phyloP scores from a whole-genome alignment of 2,329 filamentous ascomycete genomes.

The Ilyonectria mors-panacis region DNA sequence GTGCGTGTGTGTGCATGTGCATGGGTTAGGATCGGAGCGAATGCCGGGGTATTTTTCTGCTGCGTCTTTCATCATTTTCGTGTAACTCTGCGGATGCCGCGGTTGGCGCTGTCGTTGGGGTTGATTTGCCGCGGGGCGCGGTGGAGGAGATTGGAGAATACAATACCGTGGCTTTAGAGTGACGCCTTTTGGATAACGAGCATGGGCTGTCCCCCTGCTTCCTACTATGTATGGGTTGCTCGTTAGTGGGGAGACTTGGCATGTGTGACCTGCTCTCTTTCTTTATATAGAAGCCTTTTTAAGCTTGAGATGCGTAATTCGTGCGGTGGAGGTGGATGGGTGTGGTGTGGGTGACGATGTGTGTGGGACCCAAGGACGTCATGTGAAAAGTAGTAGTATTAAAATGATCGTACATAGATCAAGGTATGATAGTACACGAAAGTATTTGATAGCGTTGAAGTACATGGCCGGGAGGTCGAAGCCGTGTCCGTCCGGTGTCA shows the following conservation, averaged over 20 bases:
- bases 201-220: neutral
- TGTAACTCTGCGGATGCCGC: constrained; percentile 3
- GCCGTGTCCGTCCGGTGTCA: neutral
- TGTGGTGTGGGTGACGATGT: neutral
- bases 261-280: neutral
- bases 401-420: constrained; percentile 20
- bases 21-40: too few relatives aligned
- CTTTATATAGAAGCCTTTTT: neutral
- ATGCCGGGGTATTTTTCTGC: neutral
- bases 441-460: constrained; percentile 13
- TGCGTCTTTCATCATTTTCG: neutral
- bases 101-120: constrained; percentile 7
- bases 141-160: neutral
- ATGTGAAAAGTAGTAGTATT: constrained; percentile 17
- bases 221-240: neutral
- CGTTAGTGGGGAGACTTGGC: neutral
- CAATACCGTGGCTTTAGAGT: neutral
- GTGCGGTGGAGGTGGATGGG: neutral
- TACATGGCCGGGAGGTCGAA: constrained; percentile 28
- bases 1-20: neutral
- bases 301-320: neutral
- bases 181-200: neutral
- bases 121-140: neutral
- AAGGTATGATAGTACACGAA: constrained; percentile 29
- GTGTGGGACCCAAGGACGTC: neutral